Percentiles rank a stretch among this genome's conserved stretches.
Evolutionary conservation across 2,329 filamentous ascomycete genomes (phyloP).

Genomic region (Xylariaceae sp.): DNA sequence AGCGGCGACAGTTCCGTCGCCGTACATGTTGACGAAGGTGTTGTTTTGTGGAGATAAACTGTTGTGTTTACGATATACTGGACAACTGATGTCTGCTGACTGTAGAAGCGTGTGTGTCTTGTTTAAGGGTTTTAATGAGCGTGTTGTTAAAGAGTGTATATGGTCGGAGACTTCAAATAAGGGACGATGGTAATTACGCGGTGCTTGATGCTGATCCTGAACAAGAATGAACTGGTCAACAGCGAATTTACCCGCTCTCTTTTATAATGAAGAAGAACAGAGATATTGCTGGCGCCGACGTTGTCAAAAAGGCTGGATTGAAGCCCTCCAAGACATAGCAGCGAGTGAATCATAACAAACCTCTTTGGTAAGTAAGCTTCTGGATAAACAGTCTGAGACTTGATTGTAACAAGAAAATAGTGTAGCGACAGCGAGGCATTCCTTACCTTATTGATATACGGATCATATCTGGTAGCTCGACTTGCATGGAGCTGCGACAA

Average conservation of each 20-base stretch:
- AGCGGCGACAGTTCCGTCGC: constrained; percentile 28
- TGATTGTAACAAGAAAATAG: constrained; percentile 23
- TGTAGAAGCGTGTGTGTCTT: not conserved
- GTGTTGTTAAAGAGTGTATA: constrained; percentile 13
- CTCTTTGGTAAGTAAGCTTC: not conserved
- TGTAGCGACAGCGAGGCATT: constrained; percentile 28
- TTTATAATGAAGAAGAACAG: constrained; percentile 28
- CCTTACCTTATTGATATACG: constrained; percentile 12
- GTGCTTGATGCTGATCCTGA: constrained; percentile 16
- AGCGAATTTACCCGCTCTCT: constrained; percentile 18
- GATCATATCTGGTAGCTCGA: not conserved
- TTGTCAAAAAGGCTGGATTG: constrained; percentile 14
- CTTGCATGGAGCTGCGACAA: too few species aligned
- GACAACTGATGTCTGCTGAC: not conserved
- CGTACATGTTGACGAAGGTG: constrained; percentile 23
- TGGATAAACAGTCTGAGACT: not conserved
- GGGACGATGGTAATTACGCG: constrained; percentile 19
- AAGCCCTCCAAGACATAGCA: constrained; percentile 11
- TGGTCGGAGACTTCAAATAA: constrained; percentile 26
- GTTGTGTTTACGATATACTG: constrained; percentile 5
- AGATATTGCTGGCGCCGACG: constrained; percentile 26
- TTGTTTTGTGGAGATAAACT: constrained; percentile 6
- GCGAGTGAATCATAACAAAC: constrained; percentile 18
- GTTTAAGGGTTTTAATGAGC: constrained; percentile 14
- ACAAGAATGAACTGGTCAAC: not conserved